Evolutionary conservation across 257 asterid genomes (phyloP).

Genomic region (Rhazya stricta): DNA sequence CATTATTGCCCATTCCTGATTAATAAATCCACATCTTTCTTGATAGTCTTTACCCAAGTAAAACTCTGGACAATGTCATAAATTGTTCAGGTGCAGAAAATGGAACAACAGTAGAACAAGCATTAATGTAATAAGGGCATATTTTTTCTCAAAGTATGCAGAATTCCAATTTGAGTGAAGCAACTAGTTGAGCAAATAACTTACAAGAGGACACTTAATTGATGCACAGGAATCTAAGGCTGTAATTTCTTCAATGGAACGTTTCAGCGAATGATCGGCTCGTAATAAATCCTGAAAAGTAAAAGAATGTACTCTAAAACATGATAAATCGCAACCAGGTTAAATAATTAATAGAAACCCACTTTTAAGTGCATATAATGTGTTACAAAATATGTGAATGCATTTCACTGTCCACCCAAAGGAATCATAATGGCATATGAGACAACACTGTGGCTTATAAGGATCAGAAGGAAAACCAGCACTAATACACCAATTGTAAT

Average conservation of each 20-base stretch:
- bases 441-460: neutral
- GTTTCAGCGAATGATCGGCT: conserved; percentile 68
- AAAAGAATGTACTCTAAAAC: conserved; percentile 16
- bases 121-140: neutral
- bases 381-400: too few species aligned
- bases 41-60: neutral
- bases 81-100: neutral
- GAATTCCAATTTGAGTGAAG: neutral
- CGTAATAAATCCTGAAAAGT: conserved; percentile 60
- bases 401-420: too few species aligned
- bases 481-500: neutral
- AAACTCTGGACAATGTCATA: neutral
- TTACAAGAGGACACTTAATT: conserved; percentile 81
- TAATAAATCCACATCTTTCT: too few species aligned
- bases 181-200: conserved; percentile 21
- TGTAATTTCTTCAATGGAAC: conserved; percentile 62
- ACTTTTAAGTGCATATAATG: neutral
- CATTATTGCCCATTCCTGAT: neutral
- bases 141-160: neutral
- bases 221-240: conserved; percentile 60
- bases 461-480: neutral
- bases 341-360: neutral
- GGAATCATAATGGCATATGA: too few species aligned
- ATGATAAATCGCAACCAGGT: conserved; percentile 11
- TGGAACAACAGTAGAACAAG: neutral